Evolutionary conservation across 2,329 filamentous ascomycete species (phyloP), one percentile per base, ranked within the genome.

Genomic region (Fusarium domesticum): DNA sequence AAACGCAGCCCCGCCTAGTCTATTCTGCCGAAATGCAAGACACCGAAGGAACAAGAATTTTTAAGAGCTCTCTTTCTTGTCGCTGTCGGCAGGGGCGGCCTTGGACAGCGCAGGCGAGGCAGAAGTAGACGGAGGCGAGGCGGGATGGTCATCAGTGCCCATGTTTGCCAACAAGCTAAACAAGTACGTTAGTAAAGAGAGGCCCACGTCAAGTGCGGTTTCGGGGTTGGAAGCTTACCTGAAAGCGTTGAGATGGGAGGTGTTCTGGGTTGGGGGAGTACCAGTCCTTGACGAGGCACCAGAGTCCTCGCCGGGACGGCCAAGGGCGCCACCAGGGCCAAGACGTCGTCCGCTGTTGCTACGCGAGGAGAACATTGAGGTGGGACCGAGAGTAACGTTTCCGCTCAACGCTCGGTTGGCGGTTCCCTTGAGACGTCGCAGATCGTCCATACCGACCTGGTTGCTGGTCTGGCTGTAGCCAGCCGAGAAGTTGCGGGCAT

Each of bases 311-410:
- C 83, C 84, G 50, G 83, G 80, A 59, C 87, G 83, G 57, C 80
- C 80, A 54, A 91, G 74, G 54, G 85, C 78, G 59, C 85, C 81
- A 61, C 85, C 85, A 54, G 87, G 87, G 48, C 87, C 87, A 58
- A 93, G 78, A 64, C 85, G 83, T 56, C 89, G 84, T 53, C 90
- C 88, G 64, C 91, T 96, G 74, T 89, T 92, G 74, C 88, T 95
- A 54, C 93, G 84, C n/a, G 86, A 88, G 54, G 81, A 83, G 60
- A 96, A 87, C 78, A 95, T 87, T 50, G 89, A 91, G 40, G 86
- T 85, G 11, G 93, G 92, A 20, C 89, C 91, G 53, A 97, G 70
- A 59, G 79, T 73, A 62, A 83, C 68, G 70, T 81, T 76, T 69
- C 83, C 70, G 76, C 81, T 77, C 65, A 84, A 64, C 50, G 78